Base-by-base conservation (phyloP, 2,329 filamentous ascomycete species). In the Apiospora hydei region DNA sequence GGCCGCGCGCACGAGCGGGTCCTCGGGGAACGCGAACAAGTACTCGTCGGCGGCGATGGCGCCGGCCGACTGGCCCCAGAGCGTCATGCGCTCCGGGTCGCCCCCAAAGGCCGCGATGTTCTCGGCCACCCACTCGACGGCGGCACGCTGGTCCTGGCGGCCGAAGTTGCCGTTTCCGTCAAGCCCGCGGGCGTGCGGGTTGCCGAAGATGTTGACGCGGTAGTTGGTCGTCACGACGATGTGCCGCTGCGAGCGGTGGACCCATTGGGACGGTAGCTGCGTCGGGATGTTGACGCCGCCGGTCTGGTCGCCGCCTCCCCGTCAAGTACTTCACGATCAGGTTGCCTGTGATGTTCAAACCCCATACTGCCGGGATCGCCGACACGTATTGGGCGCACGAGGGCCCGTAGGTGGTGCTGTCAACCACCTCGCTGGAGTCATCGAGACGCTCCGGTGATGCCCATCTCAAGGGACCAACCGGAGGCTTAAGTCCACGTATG, bases 71-170 rank as follows among this genome's bases (percentile, higher is more conserved):
- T 85, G 84, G 21, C 86, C 86, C 75, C 83, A 84, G 8, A 86
- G 78, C 4, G 83, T 82, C 73, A 87, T 86, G 18, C 80, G 78
- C 4, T 76, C 71, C 4, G 79, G 77, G 73, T 86, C 84, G 43
- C 87, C 87, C 70, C 86, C 85, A 73, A 89, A 88, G 7, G 78
- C 78, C 10, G 74, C 80, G 51, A 88, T 84, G 76, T 88, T 88
- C 72, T 83, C 79, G 51, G 81, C 81, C 0, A 87, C 78, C 87
- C 87, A 89, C 77, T 87, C 84, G 0, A 88, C 77, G 0, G 85
- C 86, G 26, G 81, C 76, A 11, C 86, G 83, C 75, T 88, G 86
- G 76, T 90, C 87, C 3, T 84, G 80, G 5, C 88, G 77, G 0
- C 85, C 87, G 14, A 86, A 74, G 71, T 88, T 89, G 70, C 83